Base-by-base conservation (phyloP, 2,329 filamentous ascomycete species). In the Mycosphaerella sp. region DNA sequence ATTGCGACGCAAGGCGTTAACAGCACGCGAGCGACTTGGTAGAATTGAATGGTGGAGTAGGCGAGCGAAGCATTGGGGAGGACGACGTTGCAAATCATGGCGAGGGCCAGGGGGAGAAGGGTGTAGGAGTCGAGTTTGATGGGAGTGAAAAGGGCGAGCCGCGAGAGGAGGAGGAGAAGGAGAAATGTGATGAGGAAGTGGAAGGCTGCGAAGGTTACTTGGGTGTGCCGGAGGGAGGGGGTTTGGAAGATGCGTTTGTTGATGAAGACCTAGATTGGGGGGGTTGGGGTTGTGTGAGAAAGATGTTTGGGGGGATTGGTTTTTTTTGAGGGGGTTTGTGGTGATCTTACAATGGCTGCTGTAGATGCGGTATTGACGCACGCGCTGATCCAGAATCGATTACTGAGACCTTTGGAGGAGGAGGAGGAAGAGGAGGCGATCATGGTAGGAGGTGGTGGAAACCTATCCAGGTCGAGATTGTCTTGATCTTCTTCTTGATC, bases 231-330 rank as follows among this genome's bases (percentile, higher is more conserved):
- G 64, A 84, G 75, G 11, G 76, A 78, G 12, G 79, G 78, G 57
- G 84, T 79, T 23, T 79, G 79, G 72, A 86, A 86, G 68, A 87
- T 84, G 58, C 78, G 78, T 69, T 86, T 86, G 72, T 86, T 86
- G 41, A 81, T 83, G 66, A 86, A 86, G 64, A 87, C 81, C 81
- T 84, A 52, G 6, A 21, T 21, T 21, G 1, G 21, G 21, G 21
- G 21, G 21, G 21, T 21, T 21, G 1, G 2, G 3, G 21, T 21
- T 21, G 21, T 3, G 21, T 21, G 21, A 21, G 21, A 21, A 21
- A 21, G 21, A 17, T 10, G 44, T 17, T 38, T 9, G n/a, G 7
- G 42, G 10, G 42, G 11, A n/a, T 17, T 17, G 14, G 21, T 21
- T 21, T 21, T 21, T 21, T 21, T 21, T 21, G 21, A 2, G 21